These are phyloP conservation scores for Thalassiosira hispida DNA, from an alignment of 352 stramenopile species.

Conservation along the genomic window DNA sequence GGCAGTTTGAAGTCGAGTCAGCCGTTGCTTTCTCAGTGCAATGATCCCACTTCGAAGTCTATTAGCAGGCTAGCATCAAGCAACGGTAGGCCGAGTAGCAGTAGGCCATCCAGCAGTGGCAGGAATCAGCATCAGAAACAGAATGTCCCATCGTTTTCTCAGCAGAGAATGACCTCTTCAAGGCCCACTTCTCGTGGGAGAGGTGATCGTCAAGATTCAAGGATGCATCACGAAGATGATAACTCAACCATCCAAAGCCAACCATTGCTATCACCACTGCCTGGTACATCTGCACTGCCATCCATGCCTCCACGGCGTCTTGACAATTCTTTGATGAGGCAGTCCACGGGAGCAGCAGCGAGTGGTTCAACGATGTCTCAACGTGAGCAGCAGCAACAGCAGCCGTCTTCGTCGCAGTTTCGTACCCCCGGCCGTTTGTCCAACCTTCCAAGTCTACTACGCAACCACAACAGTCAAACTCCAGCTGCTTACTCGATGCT, in stretches of 20 bases:
- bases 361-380: neutral
- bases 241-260: constrained; percentile 14
- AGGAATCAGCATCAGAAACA: neutral
- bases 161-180: neutral
- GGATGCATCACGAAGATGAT: constrained; percentile 13
- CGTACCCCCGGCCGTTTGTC: neutral
- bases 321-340: neutral
- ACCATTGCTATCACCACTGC: constrained; percentile 11
- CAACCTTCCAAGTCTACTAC: constrained; percentile 6
- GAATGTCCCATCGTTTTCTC: neutral
- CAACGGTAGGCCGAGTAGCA: neutral
- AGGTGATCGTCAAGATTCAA: constrained; percentile 6
- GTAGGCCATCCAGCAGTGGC: constrained; percentile 13
- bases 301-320: constrained; percentile 9
- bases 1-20: constrained; percentile 29
- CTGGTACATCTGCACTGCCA: neutral
- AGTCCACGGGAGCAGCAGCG: neutral
- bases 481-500: neutral
- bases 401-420: constrained; percentile 1
- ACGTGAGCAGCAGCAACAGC: neutral
- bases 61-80: neutral
- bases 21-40: constrained; percentile 14
- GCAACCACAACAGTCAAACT: neutral
- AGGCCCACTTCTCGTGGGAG: constrained; percentile 2
- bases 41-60: constrained; percentile 9